Conservation (phyloP, 768 basidiomycete species). For the Hygrophorus pudorinus region DNA sequence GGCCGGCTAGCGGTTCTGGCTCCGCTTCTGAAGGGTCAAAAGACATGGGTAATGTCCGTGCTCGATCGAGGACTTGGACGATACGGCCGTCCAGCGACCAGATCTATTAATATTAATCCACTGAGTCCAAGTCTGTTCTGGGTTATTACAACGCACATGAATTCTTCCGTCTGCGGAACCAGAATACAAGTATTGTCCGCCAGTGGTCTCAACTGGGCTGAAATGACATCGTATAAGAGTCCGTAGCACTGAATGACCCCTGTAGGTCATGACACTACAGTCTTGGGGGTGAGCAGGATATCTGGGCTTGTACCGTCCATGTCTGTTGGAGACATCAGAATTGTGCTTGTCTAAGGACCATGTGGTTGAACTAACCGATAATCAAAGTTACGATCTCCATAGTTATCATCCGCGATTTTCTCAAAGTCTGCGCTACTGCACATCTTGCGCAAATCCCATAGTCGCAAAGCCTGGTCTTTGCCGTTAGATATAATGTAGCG, state of each 20-base stretch:
- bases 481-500: slow-evolving; percentile 93
- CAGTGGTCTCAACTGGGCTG: slow-evolving; percentile 87
- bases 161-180: slow-evolving; percentile 81
- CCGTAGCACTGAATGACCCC: slow-evolving; percentile 81
- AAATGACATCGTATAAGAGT: slow-evolving; percentile 97
- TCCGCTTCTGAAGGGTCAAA: slow-evolving; percentile 64
- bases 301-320: slow-evolving; percentile 53
- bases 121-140: slow-evolving; percentile 1
- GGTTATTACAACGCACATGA: slow-evolving; percentile 43
- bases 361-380: slow-evolving; percentile 52
- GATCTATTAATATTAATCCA: slow-evolving; percentile 49
- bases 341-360: not conserved
- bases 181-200: slow-evolving; percentile 88
- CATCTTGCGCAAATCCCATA: slow-evolving; percentile 97
- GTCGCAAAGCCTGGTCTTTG: slow-evolving; percentile 84
- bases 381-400: slow-evolving; percentile 57
- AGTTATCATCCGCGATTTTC: slow-evolving; percentile 33
- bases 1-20: slow-evolving; percentile 19
- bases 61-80: slow-evolving; percentile 77
- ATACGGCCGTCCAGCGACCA: slow-evolving; percentile 90
- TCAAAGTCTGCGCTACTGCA: slow-evolving; percentile 62
- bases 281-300: slow-evolving; percentile 70
- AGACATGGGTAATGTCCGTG: slow-evolving; percentile 57
- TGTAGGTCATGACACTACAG: slow-evolving; percentile 92
- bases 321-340: slow-evolving; percentile 26